Percentiles rank a stretch among this genome's conserved stretches.
These are phyloP conservation scores for Hypomontagnella submonticulosa DNA, from an alignment of 495 filamentous ascomycete genomes.

Conservation along the genomic window DNA sequence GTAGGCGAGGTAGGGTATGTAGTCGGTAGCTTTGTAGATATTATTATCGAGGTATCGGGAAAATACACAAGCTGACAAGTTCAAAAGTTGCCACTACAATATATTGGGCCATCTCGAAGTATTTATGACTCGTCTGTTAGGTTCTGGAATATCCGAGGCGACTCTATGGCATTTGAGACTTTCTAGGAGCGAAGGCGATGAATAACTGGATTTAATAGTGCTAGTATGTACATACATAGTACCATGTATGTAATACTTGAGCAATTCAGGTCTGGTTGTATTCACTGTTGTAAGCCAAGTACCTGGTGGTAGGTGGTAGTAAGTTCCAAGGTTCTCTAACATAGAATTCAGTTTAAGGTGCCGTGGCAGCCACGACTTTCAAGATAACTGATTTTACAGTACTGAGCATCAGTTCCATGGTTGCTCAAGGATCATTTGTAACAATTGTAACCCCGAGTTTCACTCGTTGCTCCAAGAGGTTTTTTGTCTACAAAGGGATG, in stretches of 20 bases:
- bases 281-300: too few relatives aligned
- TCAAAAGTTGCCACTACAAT: constrained; percentile 30
- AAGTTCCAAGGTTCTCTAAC: too few relatives aligned
- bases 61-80: not conserved
- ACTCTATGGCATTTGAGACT: constrained; percentile 1
- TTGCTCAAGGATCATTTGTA: too few relatives aligned
- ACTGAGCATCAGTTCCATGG: too few relatives aligned
- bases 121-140: not conserved
- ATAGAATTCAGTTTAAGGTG: too few relatives aligned
- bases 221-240: not conserved
- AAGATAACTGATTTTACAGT: too few relatives aligned
- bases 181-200: constrained; percentile 7
- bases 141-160: constrained; percentile 28
- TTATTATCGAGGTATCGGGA: too few relatives aligned
- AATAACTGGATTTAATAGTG: not conserved
- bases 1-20: not conserved
- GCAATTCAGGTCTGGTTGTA: too few relatives aligned
- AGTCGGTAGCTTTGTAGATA: not conserved
- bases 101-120: not conserved
- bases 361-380: too few relatives aligned
- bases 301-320: too few relatives aligned
- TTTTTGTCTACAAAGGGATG: constrained; percentile 9
- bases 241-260: not conserved
- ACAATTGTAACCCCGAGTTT: constrained; percentile 21
- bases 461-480: constrained; percentile 8